phyloP scores from a whole-genome alignment of 176 grass and related monocot species.

The Leersia perrieri region DNA sequence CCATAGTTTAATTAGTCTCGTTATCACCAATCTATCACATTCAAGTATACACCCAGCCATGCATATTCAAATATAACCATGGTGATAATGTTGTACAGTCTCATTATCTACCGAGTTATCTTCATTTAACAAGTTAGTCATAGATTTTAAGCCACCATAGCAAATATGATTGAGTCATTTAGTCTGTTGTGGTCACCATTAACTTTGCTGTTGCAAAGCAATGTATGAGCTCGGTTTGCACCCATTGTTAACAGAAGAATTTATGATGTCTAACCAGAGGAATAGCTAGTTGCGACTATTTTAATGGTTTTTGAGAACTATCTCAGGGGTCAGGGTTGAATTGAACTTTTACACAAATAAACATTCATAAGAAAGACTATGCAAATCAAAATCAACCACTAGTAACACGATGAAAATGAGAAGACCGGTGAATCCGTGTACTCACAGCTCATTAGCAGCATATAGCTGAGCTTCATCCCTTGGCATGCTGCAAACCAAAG shows the following conservation, averaged over 20 bases:
- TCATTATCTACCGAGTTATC: too few species aligned
- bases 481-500: constrained; percentile 74
- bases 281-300: background rate
- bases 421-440: background rate
- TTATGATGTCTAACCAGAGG: background rate
- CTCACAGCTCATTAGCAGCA: constrained; percentile 90
- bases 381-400: background rate
- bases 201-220: background rate
- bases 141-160: too few species aligned
- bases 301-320: constrained; percentile 2
- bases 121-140: too few species aligned
- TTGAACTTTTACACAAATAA: constrained; percentile 11
- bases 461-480: constrained; percentile 94
- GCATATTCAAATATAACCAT: too few species aligned
- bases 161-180: too few species aligned
- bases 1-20: too few species aligned
- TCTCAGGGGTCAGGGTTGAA: background rate
- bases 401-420: constrained; percentile 21
- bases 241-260: background rate
- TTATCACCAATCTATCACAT: too few species aligned
- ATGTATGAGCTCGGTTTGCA: background rate
- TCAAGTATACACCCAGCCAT: too few species aligned
- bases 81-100: too few species aligned
- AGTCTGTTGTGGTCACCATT: background rate
- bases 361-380: background rate